Evolutionary conservation across 352 stramenopile species (phyloP).

Genomic region (Pythium oligandrum): DNA sequence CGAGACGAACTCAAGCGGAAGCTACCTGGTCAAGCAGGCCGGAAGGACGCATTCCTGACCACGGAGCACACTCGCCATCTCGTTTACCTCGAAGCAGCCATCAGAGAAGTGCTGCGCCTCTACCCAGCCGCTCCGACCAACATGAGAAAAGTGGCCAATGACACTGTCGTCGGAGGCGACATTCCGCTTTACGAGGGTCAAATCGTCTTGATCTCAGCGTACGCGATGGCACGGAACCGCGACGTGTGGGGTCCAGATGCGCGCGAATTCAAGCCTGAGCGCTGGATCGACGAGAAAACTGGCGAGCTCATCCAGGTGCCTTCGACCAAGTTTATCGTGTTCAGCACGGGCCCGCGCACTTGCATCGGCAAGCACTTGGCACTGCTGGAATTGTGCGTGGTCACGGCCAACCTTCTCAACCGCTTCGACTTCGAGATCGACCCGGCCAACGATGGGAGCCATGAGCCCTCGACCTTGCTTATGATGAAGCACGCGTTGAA

Average conservation of each 20-base stretch:
- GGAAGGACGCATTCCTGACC: conserved; percentile 5
- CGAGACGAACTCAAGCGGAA: conserved; percentile 29
- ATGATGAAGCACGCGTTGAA: not conserved
- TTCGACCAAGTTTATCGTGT: not conserved
- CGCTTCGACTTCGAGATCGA: not conserved
- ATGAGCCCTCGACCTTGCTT: not conserved
- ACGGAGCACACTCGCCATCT: conserved; percentile 8
- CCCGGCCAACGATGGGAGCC: not conserved
- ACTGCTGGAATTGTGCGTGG: not conserved
- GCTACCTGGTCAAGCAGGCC: not conserved
- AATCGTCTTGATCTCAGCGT: conserved; percentile 21
- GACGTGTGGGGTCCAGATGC: conserved; percentile 37
- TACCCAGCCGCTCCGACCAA: conserved; percentile 31
- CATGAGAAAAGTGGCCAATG: conserved; percentile 43
- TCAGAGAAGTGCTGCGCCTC: conserved; percentile 15
- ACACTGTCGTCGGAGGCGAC: conserved; percentile 33
- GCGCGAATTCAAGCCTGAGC: conserved; percentile 43
- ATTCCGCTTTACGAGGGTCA: conserved; percentile 16
- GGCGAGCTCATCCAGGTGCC: not conserved
- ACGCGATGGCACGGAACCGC: conserved; percentile 22
- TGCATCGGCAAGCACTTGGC: conserved; percentile 2
- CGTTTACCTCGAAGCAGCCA: conserved; percentile 16
- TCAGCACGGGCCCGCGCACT: conserved; percentile 4
- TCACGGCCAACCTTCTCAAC: not conserved
- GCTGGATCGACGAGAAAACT: conserved; percentile 24